phyloP scores from a whole-genome alignment of 179 eudicot species.

The Silene coronaria region DNA sequence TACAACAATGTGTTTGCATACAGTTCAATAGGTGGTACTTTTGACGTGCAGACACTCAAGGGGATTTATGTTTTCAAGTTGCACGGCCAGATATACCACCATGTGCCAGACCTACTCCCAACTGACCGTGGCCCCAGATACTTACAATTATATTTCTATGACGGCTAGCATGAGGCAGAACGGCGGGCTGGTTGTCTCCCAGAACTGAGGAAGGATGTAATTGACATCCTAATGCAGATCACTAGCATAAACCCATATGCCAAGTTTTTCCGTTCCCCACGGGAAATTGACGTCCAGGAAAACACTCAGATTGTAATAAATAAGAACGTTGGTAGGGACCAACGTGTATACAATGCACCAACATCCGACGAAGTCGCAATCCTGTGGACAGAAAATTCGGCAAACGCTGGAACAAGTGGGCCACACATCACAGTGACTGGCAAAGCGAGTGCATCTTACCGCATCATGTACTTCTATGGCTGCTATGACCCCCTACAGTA shows the following conservation, averaged over 20 bases:
- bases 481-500: slow-evolving; percentile 15
- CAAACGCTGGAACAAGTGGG: background rate
- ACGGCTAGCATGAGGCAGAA: background rate
- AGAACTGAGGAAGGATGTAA: background rate
- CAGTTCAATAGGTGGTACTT: too few relatives aligned
- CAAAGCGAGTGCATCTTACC: background rate
- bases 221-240: background rate
- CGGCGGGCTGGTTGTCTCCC: background rate
- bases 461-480: background rate
- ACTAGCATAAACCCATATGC: slow-evolving; percentile 6
- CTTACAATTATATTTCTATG: slow-evolving; percentile 5
- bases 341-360: background rate
- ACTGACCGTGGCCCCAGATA: background rate
- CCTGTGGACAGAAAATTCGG: background rate
- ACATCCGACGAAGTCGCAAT: background rate
- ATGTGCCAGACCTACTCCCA: background rate
- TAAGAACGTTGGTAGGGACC: background rate
- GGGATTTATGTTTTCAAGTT: slow-evolving; percentile 8
- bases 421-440: background rate
- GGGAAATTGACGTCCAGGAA: background rate
- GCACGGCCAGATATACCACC: background rate
- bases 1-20: too few relatives aligned
- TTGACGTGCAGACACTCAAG: background rate
- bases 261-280: background rate
- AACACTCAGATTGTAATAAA: too few relatives aligned